Evolutionary conservation across 345 rosid species (phyloP).

Genomic region (Excoecaria agallocha): DNA sequence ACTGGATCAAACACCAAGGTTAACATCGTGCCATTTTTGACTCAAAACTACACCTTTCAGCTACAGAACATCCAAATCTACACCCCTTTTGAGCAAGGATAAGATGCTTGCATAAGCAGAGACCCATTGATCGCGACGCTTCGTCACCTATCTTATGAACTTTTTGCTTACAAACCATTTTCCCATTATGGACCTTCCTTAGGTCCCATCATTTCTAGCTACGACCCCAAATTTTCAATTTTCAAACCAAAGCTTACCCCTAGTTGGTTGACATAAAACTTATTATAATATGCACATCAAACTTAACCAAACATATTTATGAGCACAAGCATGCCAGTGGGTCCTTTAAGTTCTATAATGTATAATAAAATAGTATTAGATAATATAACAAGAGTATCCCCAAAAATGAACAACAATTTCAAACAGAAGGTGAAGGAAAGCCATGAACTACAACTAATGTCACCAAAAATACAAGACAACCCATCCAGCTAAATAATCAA

Average conservation of each 20-base stretch:
- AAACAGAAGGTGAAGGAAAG: constrained; percentile 10
- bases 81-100: constrained; percentile 16
- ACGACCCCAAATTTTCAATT: constrained; percentile 3
- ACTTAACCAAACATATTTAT: neutral
- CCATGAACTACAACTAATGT: neutral
- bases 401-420: neutral
- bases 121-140: neutral
- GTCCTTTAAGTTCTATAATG: neutral
- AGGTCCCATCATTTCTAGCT: constrained; percentile 15
- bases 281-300: neutral
- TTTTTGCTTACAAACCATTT: constrained; percentile 15
- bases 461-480: constrained; percentile 10
- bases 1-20: too few species aligned
- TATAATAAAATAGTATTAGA: neutral
- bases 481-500: constrained; percentile 11
- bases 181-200: constrained; percentile 12
- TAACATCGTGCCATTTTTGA: constrained; percentile 13
- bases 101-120: constrained; percentile 20
- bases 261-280: neutral
- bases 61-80: constrained; percentile 6
- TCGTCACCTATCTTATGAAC: neutral
- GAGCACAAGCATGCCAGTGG: neutral
- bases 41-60: neutral
- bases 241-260: neutral
- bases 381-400: constrained; percentile 5